Evolutionary conservation across 495 filamentous ascomycete species (phyloP), one percentile per base, ranked within the genome.

Genomic region (Aspergillus funiculosus): DNA sequence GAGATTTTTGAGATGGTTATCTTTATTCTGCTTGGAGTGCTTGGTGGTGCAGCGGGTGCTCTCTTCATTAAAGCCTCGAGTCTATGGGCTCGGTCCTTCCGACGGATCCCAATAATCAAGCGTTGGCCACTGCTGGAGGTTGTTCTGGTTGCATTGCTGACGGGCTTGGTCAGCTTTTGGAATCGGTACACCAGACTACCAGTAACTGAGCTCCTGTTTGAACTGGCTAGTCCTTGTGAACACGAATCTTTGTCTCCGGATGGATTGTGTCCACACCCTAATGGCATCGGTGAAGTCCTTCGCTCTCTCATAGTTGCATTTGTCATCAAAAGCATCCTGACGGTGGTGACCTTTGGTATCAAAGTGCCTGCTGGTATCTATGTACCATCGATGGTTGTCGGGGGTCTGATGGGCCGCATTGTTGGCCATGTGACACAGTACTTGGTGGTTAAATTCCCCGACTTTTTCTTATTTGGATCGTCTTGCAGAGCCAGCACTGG

Each of bases 311-410:
- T 83, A 9, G 63, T 80, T 39, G 92, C 89, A 0, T 91, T 98
- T 57, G 68, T 95, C 14, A 82, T 97, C 66, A 97, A 97, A 64
- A 86, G 85, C 28, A 61, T 92, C 30, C 67, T 98, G 19, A 98
- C 92, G 0, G 81, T 81, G 30, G 79, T 94, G 46, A 94, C 89
- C 0, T 95, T 95, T 60, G 89, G 89, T 1, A 88, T 94, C 58
- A 98, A 98, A 65, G 83, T 96, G 2, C 92, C 92, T 7, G 88
- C 89, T 2, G 92, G 92, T 24, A 96, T 98, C 49, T 98, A 97
- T 54, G 90, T 98, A 0, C 92, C 92, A 3, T 94, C 88, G 53
- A 98, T 98, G 92, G 92, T 98, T 24, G 88, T 95, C 35, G 92
- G 92, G 46, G 92, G 92, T 59, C 71, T 98, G 29, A 82, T 94